A percentile compares a stretch with the other conserved stretches of the same genome.
These are phyloP conservation scores for Metschnikowia proteae DNA, from an alignment of 805 yeast genomes.

Conservation along the genomic window DNA sequence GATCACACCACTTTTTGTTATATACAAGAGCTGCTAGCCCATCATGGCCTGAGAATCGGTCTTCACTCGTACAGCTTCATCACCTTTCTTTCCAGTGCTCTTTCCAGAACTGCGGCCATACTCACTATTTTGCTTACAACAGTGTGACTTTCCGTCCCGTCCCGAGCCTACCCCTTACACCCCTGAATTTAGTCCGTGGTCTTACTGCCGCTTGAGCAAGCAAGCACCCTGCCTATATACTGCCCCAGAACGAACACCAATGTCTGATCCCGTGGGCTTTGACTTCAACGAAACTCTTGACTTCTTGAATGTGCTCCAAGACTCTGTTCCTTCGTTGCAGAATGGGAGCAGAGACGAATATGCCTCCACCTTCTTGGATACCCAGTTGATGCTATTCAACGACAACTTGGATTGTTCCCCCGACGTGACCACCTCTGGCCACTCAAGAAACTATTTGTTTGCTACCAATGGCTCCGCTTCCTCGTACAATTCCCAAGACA, in stretches of 20 bases:
- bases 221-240: too few relatives aligned
- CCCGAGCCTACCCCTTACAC: too few relatives aligned
- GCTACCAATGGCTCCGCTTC: not conserved
- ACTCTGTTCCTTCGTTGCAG: conserved; percentile 1
- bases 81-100: not conserved
- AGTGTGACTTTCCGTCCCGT: too few relatives aligned
- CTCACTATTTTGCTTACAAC: not conserved
- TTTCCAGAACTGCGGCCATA: not conserved
- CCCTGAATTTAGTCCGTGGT: too few relatives aligned
- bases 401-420: conserved; percentile 2
- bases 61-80: not conserved
- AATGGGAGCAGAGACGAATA: not conserved
- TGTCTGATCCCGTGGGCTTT: conserved; percentile 2
- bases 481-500: not conserved
- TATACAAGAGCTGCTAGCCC: conserved; percentile 1
- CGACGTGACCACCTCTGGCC: not conserved
- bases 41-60: not conserved
- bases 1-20: conserved; percentile 5
- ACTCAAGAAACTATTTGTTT: not conserved
- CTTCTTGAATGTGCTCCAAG: conserved; percentile 2
- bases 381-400: not conserved
- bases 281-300: conserved; percentile 4
- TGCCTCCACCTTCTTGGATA: not conserved
- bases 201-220: too few relatives aligned
- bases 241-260: not conserved